Conservation (phyloP, 106 monocot genomes). For the Dioscorea dumetorum region DNA sequence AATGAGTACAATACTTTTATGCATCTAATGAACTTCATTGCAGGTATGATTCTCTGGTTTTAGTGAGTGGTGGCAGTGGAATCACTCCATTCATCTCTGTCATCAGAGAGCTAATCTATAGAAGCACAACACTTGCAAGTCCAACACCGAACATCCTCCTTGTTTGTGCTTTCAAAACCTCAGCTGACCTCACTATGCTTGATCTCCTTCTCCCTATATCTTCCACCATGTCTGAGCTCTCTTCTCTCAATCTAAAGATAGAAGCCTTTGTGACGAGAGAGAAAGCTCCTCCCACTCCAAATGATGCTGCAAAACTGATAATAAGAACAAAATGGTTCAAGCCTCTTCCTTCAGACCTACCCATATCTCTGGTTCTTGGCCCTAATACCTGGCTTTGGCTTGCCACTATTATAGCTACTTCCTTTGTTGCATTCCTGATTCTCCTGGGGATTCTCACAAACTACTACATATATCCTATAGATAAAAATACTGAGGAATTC, state of each 20-base stretch:
- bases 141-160: slow-evolving; percentile 47
- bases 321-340: slow-evolving; percentile 58
- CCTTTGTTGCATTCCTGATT: slow-evolving; percentile 49
- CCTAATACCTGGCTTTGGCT: slow-evolving; percentile 71
- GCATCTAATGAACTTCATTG: slow-evolving; percentile 6
- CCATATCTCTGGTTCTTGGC: slow-evolving; percentile 61
- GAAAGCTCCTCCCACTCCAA: slow-evolving; percentile 7
- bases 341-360: slow-evolving; percentile 33
- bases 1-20: slow-evolving; percentile 28
- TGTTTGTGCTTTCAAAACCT: slow-evolving; percentile 56
- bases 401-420: slow-evolving; percentile 35
- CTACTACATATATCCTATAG: slow-evolving; percentile 65
- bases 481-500: slow-evolving; percentile 24
- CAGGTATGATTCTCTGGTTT: slow-evolving; percentile 65
- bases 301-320: background rate
- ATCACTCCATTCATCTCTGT: slow-evolving; percentile 81
- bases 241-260: slow-evolving; percentile 33
- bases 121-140: slow-evolving; percentile 8
- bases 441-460: slow-evolving; percentile 40
- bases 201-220: slow-evolving; percentile 62
- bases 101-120: slow-evolving; percentile 57
- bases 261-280: slow-evolving; percentile 78
- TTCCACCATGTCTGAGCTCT: slow-evolving; percentile 28
- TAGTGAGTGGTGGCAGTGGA: slow-evolving; percentile 88
- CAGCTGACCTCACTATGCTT: slow-evolving; percentile 67